phyloP scores from a whole-genome alignment of 1,139 yeast species.

The Zygosaccharomyces sapae region DNA sequence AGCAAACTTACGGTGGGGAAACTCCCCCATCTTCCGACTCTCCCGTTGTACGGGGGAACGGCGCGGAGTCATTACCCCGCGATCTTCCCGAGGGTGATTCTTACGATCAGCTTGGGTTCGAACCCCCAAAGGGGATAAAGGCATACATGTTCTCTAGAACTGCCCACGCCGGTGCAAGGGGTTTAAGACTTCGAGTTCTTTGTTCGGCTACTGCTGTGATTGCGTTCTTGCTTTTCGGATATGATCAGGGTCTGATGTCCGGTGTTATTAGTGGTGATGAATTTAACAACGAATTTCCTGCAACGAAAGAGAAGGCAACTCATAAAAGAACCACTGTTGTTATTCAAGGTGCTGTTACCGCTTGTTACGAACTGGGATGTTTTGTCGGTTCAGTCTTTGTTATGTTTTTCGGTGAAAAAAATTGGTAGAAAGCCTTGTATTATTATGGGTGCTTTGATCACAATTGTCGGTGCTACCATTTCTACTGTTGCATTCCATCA shows the following conservation, averaged over 20 bases:
- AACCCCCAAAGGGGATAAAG: conserved; percentile 3
- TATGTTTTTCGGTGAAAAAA: conserved; percentile 56
- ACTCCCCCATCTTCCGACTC: background rate
- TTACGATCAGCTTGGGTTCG: background rate
- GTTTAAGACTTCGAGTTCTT: conserved; percentile 41
- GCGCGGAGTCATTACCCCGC: background rate
- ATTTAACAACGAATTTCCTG: conserved; percentile 57
- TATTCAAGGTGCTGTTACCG: conserved; percentile 64
- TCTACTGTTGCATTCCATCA: conserved; percentile 53
- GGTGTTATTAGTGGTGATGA: conserved; percentile 61
- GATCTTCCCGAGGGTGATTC: background rate
- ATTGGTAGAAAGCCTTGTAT: conserved; percentile 66
- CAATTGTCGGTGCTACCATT: conserved; percentile 60
- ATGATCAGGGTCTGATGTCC: conserved; percentile 78
- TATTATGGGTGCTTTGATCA: conserved; percentile 53
- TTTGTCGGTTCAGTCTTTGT: conserved; percentile 69
- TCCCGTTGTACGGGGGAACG: background rate
- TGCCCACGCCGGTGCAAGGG: conserved; percentile 31
- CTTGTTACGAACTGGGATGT: conserved; percentile 75
- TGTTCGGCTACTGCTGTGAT: conserved; percentile 57
- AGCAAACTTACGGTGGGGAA: background rate
- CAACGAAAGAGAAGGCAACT: conserved; percentile 39
- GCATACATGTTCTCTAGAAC: conserved; percentile 9
- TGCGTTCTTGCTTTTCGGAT: conserved; percentile 71
- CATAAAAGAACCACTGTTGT: conserved; percentile 40